Conservation (phyloP, 164 flowering plant genomes). For the Kalanchoe fedtschenkoi region DNA sequence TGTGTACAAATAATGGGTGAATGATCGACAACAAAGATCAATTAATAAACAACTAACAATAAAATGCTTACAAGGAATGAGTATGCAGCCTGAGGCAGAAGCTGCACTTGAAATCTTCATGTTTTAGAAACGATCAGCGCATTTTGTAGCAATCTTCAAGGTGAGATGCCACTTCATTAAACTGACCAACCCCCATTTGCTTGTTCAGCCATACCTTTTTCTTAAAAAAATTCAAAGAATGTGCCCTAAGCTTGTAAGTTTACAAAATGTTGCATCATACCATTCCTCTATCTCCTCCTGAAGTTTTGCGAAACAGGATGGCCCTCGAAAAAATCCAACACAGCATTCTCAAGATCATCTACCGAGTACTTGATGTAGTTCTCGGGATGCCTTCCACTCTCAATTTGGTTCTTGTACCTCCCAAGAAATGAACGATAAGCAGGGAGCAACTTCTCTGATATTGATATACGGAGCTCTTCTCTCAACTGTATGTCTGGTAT, state of each 20-base stretch:
- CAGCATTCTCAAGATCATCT: slow-evolving; percentile 67
- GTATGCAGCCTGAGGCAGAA: not conserved
- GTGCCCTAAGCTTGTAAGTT: slow-evolving; percentile 23
- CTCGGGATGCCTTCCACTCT: slow-evolving; percentile 73
- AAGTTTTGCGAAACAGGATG: slow-evolving; percentile 31
- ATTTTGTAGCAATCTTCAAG: not conserved
- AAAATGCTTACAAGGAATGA: not conserved
- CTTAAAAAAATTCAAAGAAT: slow-evolving; percentile 52
- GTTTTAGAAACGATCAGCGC: not conserved
- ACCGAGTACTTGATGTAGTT: slow-evolving; percentile 70
- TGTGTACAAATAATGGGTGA: not conserved
- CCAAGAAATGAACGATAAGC: slow-evolving; percentile 82
- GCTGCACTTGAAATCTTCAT: too few relatives aligned
- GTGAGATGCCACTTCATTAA: not conserved
- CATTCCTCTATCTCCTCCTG: slow-evolving; percentile 49
- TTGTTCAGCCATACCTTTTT: not conserved
- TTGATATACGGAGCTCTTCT: slow-evolving; percentile 74
- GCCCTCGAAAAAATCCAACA: slow-evolving; percentile 80
- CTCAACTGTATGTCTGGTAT: slow-evolving; percentile 72
- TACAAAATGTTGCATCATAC: slow-evolving; percentile 14
- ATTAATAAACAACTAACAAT: not conserved
- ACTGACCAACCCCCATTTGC: not conserved
- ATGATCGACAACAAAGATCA: not conserved
- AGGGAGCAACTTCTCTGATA: slow-evolving; percentile 62
- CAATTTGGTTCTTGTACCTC: slow-evolving; percentile 65